Conservation (phyloP, 345 rosid genomes). For the Chamaenerion angustifolium region DNA sequence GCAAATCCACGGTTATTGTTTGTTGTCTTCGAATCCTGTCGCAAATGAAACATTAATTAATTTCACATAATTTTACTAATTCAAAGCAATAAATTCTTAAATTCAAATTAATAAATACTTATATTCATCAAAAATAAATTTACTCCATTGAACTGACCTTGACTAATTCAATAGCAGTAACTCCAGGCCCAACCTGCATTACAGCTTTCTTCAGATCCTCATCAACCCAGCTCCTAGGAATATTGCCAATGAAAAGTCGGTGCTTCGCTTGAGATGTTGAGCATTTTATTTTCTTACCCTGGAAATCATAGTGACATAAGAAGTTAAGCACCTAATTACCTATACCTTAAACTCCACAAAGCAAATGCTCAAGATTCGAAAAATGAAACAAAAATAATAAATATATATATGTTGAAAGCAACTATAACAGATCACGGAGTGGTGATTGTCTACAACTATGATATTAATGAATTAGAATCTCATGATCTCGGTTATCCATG, state of each 20-base stretch:
- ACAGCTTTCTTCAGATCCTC: constrained; percentile 57
- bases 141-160: constrained; percentile 40
- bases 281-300: constrained; percentile 76
- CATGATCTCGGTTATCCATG: too few species aligned
- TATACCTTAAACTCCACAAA: background rate
- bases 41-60: background rate
- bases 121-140: background rate
- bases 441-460: too few species aligned
- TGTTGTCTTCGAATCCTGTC: constrained; percentile 58
- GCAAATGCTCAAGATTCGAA: background rate
- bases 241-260: constrained; percentile 71
- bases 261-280: constrained; percentile 79
- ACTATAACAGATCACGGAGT: background rate
- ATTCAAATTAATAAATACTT: background rate
- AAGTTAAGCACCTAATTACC: constrained; percentile 1
- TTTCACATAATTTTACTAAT: too few species aligned
- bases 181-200: constrained; percentile 66
- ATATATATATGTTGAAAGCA: too few species aligned
- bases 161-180: constrained; percentile 49
- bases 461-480: too few species aligned
- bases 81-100: too few species aligned
- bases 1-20: constrained; percentile 77
- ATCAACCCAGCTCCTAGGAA: constrained; percentile 71
- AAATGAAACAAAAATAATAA: background rate
- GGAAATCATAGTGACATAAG: constrained; percentile 11